Evolutionary conservation across 495 filamentous ascomycete genomes (phyloP), one percentile per base, ranked within the genome.

Genomic region (Aspergillus steynii): DNA sequence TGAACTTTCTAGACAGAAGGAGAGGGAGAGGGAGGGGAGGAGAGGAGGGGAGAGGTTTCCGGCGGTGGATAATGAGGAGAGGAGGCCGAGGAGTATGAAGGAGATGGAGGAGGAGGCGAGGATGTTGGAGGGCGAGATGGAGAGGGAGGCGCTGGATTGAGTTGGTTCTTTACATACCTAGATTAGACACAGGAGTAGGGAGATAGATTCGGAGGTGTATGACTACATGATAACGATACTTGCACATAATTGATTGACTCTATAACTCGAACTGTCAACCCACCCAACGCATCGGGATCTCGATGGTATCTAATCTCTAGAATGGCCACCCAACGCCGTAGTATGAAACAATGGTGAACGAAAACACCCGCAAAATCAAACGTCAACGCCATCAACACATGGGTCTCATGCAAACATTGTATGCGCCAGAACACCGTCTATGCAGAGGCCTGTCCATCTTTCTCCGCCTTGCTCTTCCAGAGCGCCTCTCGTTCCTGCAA

Each of bases 41-140:
- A 46, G 54, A 14, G 29, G 61, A 29, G 51, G 62, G 64, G 28
- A 77, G 49, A 73, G 71, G 55, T 86, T 88, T 63, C 84, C 83
- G 10, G 76, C 68, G 50, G 80, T 84, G 20, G 90, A 92, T 72
- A 86, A 97, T 69, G 81, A 82, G 52, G 81, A 82, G 61, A 83
- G 95, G 68, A 80, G 77, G 76, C 80, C 91, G 53, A 84, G 93
- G 73, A 77, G 77, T 29, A 79, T 83, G 73, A 85, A 85, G 66
- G 90, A 92, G 70, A 97, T 99, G 95, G 76, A 78, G 61, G 77
- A 74, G 12, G 94, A 99, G 80, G 95, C 93, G 14, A 74, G 71
- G 50, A 79, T 85, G 76, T 85, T 90, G 69, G 80, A 81, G 48
- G 58, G 65, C 58, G 83, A 85, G 71, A 85, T 89, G 77, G 78